Evolutionary conservation across 169 alveolate genomes (phyloP).

Genomic region (Plasmodium knowlesi): DNA sequence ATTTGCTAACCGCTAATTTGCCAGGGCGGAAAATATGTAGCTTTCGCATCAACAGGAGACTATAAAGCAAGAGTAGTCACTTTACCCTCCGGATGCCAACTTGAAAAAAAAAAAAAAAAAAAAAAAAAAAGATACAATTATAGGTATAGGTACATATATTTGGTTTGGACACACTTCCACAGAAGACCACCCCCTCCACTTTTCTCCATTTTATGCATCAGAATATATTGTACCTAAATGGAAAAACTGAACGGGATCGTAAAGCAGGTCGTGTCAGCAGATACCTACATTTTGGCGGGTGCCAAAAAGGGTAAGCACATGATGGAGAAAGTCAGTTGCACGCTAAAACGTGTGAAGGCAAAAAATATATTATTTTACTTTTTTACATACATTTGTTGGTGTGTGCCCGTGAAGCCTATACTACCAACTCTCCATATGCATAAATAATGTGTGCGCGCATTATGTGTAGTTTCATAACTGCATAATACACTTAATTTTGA

Average conservation of each 20-base stretch:
- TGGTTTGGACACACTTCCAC: background rate
- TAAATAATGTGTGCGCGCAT: background rate
- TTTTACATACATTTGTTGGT: background rate
- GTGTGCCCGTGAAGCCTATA: background rate
- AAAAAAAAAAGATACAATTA: background rate
- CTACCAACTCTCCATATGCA: background rate
- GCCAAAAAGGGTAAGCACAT: conserved; percentile 52
- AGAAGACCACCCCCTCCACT: background rate
- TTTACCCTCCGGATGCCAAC: background rate
- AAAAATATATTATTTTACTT: no score
- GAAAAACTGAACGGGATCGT: conserved; percentile 69
- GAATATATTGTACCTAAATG: conserved; percentile 25
- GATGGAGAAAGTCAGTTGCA: background rate
- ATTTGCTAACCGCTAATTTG: background rate
- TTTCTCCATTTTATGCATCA: background rate
- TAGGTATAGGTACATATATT: background rate
- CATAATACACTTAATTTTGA: background rate
- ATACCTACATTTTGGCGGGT: conserved; percentile 62
- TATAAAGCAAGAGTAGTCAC: background rate
- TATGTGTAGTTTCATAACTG: background rate
- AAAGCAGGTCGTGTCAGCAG: conserved; percentile 73
- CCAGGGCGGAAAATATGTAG: background rate
- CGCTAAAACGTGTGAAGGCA: background rate
- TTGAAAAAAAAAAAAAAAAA: background rate
- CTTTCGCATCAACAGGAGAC: background rate